phyloP scores from a whole-genome alignment of 1,284 basidiomycete genomes.

The Tylopilus orsonianus region DNA sequence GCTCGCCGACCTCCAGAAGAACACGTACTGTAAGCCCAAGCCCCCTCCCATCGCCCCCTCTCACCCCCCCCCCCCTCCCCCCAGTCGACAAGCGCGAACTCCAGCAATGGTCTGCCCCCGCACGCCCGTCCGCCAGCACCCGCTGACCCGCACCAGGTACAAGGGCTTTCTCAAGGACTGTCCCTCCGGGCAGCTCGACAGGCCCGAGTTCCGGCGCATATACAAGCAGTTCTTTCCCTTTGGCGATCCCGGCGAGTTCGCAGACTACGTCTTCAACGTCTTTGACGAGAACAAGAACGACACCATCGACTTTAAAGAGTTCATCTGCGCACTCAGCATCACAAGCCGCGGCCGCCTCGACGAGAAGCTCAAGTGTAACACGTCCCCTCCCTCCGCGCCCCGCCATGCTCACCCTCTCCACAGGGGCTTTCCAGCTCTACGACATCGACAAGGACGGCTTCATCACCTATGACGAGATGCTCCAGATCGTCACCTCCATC shows the following conservation, averaged over 20 bases:
- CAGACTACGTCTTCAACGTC: conserved; percentile 98
- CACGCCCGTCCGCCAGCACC: conserved; percentile 6
- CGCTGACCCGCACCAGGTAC: conserved; percentile 62
- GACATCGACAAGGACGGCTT: conserved; percentile 97
- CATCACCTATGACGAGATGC: conserved; percentile 99
- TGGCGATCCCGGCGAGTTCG: conserved; percentile 95
- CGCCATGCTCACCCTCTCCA: conserved; percentile 18
- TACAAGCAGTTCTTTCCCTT: conserved; percentile 99
- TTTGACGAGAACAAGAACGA: conserved; percentile 96
- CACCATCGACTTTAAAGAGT: conserved; percentile 98
- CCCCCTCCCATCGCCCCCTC: conserved; percentile 2
- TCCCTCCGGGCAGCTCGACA: conserved; percentile 95
- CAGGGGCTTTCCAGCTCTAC: conserved; percentile 99
- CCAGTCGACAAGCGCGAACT: conserved; percentile 99
- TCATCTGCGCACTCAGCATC: conserved; percentile 96
- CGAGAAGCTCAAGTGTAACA: conserved; percentile 95
- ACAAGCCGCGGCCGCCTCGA: conserved; percentile 93
- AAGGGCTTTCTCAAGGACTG: conserved; percentile 99
- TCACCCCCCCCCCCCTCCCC: conserved; percentile 12
- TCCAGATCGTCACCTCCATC: conserved; percentile 92
- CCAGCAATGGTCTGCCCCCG: conserved; percentile 82
- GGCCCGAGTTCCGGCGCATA: conserved; percentile 94
- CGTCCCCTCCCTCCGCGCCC: conserved; percentile 32
- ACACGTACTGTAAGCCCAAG: conserved; percentile 87
- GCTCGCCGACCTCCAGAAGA: conserved; percentile 94